phyloP scores from a whole-genome alignment of 2,329 filamentous ascomycete genomes.

The Pyricularia sp. region DNA sequence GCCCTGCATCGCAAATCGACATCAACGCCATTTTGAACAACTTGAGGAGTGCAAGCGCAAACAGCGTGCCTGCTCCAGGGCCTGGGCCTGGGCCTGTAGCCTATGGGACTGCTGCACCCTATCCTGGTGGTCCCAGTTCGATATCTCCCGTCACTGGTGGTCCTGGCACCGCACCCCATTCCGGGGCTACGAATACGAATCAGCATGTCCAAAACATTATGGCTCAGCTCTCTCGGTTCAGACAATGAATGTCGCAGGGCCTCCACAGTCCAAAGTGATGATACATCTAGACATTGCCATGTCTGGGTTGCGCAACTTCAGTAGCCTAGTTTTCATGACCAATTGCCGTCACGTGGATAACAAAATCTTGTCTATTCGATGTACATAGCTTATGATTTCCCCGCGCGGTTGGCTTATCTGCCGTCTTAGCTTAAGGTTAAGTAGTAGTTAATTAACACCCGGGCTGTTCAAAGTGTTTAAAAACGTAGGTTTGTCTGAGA shows the following conservation, averaged over 20 bases:
- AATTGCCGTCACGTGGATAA: not conserved
- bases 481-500: not conserved
- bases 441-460: not conserved
- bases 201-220: slow-evolving; percentile 64
- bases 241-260: slow-evolving; percentile 30
- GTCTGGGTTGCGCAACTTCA: not conserved
- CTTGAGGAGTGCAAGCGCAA: slow-evolving; percentile 18
- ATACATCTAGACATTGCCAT: not conserved
- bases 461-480: not conserved
- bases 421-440: not conserved
- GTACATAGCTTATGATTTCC: not conserved
- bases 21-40: slow-evolving; percentile 36
- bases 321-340: not conserved
- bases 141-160: slow-evolving; percentile 9
- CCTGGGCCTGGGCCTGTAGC: not conserved
- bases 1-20: slow-evolving; percentile 24
- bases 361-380: not conserved
- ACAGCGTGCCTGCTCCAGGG: not conserved
- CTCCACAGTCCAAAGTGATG: not conserved
- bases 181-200: slow-evolving; percentile 27
- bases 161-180: slow-evolving; percentile 15
- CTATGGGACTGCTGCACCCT: slow-evolving; percentile 14
- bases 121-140: not conserved
- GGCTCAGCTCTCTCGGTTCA: slow-evolving; percentile 59
- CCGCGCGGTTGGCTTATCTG: not conserved